phyloP scores from a whole-genome alignment of 306 rosid genomes.

The Acacia acuminata region DNA sequence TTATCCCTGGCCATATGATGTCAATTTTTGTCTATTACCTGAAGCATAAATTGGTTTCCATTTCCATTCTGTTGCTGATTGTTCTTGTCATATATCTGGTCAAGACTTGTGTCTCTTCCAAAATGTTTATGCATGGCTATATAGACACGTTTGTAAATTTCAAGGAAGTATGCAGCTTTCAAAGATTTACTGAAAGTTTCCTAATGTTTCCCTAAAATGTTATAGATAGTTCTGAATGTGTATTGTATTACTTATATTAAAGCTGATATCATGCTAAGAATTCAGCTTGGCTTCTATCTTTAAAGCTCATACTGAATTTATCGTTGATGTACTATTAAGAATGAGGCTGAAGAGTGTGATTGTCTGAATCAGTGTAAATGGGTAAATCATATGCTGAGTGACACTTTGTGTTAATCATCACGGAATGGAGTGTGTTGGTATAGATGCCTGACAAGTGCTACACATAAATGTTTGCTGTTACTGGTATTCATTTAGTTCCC shows the following conservation, averaged over 20 bases:
- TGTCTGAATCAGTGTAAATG: slow-evolving; percentile 1
- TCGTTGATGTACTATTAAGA: slow-evolving; percentile 7
- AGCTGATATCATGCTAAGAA: neutral
- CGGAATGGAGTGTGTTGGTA: neutral
- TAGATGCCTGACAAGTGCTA: slow-evolving; percentile 15
- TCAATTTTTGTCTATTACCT: neutral
- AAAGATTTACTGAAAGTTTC: neutral
- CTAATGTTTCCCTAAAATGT: neutral
- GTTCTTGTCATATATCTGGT: neutral
- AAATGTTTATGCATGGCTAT: neutral
- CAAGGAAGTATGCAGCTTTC: neutral
- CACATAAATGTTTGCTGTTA: neutral
- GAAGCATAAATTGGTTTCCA: neutral
- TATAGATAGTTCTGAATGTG: neutral
- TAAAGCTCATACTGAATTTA: slow-evolving; percentile 14
- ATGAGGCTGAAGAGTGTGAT: neutral
- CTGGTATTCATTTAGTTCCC: neutral
- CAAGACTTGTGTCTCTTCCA: neutral
- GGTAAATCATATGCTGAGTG: slow-evolving; percentile 1
- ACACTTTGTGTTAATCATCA: slow-evolving; percentile 1
- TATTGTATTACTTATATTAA: neutral
- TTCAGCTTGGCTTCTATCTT: neutral
- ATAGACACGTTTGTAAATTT: neutral
- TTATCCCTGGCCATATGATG: neutral
- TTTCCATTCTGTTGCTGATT: neutral